Evolutionary conservation across 148 eudicot genomes (phyloP).

Genomic region (Fagopyrum homotropicum): DNA sequence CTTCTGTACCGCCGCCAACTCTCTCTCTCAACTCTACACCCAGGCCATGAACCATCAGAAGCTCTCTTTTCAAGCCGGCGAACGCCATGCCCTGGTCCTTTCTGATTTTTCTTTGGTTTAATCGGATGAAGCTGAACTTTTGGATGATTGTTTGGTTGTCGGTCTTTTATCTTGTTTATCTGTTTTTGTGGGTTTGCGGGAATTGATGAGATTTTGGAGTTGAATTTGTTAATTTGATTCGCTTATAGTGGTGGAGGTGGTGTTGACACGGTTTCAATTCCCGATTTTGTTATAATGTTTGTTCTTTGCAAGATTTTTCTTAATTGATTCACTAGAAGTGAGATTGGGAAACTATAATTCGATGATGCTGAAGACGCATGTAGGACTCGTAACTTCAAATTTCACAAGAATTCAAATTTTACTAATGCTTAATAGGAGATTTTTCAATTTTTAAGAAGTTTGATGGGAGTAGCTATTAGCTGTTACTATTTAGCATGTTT

Average conservation of each 20-base stretch:
- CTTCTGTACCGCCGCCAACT: constrained; percentile 70
- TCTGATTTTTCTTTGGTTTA: neutral
- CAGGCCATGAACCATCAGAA: constrained; percentile 81
- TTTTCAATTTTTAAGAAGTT: neutral
- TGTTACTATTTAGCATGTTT: neutral
- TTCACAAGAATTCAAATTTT: neutral
- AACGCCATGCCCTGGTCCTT: constrained; percentile 55
- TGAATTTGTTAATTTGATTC: neutral
- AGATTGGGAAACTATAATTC: neutral
- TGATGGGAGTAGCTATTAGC: neutral
- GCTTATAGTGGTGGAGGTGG: neutral
- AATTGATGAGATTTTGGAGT: neutral
- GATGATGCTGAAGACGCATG: neutral
- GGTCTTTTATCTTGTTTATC: neutral
- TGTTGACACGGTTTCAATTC: neutral
- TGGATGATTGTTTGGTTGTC: neutral
- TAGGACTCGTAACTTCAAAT: neutral
- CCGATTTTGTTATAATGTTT: neutral
- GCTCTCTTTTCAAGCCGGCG: constrained; percentile 63
- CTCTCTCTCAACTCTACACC: constrained; percentile 76
- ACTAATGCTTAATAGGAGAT: neutral
- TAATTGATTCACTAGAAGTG: neutral
- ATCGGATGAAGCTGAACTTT: neutral
- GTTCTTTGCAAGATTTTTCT: neutral
- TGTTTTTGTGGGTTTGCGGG: neutral